Conservation (phyloP, 1,284 basidiomycete genomes). For the Austropuccinia psidii region DNA sequence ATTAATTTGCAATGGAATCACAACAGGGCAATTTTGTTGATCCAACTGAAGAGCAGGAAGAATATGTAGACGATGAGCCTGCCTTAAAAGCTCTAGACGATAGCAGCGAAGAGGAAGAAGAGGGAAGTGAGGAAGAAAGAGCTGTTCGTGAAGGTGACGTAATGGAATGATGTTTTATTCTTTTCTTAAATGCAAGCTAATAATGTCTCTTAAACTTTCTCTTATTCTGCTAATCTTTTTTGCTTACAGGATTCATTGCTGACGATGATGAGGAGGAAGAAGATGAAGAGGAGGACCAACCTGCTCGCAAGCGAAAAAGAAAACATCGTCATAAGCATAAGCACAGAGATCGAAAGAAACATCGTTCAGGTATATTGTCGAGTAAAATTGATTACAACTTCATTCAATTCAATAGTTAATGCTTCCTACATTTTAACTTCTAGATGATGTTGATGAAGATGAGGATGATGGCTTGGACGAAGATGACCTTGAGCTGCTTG, state of each 20-base stretch:
- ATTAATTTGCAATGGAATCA: neutral
- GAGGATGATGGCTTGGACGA: constrained; percentile 74
- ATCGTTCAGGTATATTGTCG: constrained; percentile 24
- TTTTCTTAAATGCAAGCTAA: neutral
- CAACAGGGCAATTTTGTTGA: neutral
- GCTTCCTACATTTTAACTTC: neutral
- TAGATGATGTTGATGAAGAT: constrained; percentile 43
- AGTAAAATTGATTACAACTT: neutral
- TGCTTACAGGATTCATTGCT: constrained; percentile 28
- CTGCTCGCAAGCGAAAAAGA: constrained; percentile 21
- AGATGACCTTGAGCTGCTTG: constrained; percentile 86
- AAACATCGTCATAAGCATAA: constrained; percentile 29
- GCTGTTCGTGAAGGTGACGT: constrained; percentile 32
- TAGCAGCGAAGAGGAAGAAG: constrained; percentile 37
- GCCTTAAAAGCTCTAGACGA: constrained; percentile 22
- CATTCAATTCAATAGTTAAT: neutral
- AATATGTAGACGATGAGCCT: constrained; percentile 13
- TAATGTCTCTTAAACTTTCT: neutral
- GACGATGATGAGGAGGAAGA: constrained; percentile 36
- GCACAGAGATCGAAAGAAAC: constrained; percentile 33
- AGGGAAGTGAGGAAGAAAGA: constrained; percentile 36
- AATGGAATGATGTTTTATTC: neutral
- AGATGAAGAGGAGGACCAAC: constrained; percentile 20
- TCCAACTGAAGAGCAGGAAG: neutral
- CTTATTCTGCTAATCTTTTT: neutral